These are phyloP conservation scores for Digitaria exilis DNA, from an alignment of 202 grass and related monocot species.

Conservation along the genomic window DNA sequence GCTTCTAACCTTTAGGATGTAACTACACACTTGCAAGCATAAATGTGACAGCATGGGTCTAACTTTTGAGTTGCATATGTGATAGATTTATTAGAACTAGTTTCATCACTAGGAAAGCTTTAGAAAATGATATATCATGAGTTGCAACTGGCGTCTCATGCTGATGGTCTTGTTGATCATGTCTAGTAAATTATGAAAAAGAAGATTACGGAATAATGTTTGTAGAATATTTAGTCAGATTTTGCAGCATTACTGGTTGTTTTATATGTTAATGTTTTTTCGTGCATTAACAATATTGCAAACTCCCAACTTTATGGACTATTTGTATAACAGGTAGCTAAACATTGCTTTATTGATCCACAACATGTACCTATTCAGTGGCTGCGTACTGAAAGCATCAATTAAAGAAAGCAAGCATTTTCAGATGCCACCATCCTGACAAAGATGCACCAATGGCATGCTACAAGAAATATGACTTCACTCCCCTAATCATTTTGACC, in stretches of 20 bases:
- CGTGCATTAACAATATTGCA: not conserved
- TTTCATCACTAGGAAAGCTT: not conserved
- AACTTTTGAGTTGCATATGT: not conserved
- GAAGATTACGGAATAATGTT: not conserved
- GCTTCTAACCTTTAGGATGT: slow-evolving; percentile 23
- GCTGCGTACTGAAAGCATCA: not conserved
- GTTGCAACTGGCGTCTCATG: not conserved
- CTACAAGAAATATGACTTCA: not conserved
- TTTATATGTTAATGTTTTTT: slow-evolving; percentile 19
- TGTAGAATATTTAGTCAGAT: not conserved
- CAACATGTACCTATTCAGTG: not conserved
- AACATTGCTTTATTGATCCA: not conserved
- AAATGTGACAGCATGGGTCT: not conserved
- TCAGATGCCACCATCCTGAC: not conserved
- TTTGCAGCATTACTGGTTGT: not conserved
- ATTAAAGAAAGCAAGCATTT: not conserved
- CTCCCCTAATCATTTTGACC: not conserved
- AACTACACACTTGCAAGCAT: not conserved
- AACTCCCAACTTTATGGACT: not conserved
- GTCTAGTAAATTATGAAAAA: not conserved
- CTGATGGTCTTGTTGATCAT: not conserved
- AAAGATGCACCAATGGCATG: slow-evolving; percentile 15
- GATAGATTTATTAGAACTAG: not conserved
- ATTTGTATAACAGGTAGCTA: not conserved
- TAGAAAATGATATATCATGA: slow-evolving; percentile 3